Base-by-base conservation (phyloP, 1,139 yeast genomes). In the Protomyces macrosporus region DNA sequence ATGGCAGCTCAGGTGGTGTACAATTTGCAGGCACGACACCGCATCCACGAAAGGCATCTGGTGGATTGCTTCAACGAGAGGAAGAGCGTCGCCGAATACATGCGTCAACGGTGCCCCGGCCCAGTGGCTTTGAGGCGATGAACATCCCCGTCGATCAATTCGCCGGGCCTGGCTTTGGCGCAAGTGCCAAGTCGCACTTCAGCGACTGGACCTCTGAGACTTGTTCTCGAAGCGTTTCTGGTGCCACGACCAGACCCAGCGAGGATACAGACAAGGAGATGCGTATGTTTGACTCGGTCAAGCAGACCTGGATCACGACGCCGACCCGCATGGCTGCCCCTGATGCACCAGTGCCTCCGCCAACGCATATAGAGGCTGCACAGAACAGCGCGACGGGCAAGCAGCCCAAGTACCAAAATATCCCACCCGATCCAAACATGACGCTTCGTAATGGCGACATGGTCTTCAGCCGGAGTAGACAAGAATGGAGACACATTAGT, bases 51-150 rank as follows among this genome's bases (percentile, higher is more conserved):
- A 60, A 42, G 39, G 62, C 42, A 16, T 51, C 51, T 32, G 48
- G 10, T 16, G 40, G 9, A 23, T 48, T 30, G 35, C 64, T 34
- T n/a, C 52, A 12, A 32, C 42, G 36, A 14, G 48, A 42, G 16
- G 54, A 58, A 10, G 64, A 65, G 34, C 62, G 63, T 23, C 42
- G 62, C 34, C 33, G 42, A 33, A 30, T 33, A 3, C 51, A 39
- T 48, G 16, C 23, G 12, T 10, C 6, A 3, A 33, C 12, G n/a
- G 45, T 34, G 14, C 56, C 62, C 30, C 55, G 36, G 6, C 42
- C 53, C 23, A 58, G 62, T 42, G 62, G 62, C 4, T 58, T 58
- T 35, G 62, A 58, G 39, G 62, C 53, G 10, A 58, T 58, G 62
- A 52, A 58, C 7, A 52, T 58, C 7, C 56, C 62, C 3, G 55